phyloP scores from a whole-genome alignment of 257 asterid species.

The Schizonepeta tenuifolia region DNA sequence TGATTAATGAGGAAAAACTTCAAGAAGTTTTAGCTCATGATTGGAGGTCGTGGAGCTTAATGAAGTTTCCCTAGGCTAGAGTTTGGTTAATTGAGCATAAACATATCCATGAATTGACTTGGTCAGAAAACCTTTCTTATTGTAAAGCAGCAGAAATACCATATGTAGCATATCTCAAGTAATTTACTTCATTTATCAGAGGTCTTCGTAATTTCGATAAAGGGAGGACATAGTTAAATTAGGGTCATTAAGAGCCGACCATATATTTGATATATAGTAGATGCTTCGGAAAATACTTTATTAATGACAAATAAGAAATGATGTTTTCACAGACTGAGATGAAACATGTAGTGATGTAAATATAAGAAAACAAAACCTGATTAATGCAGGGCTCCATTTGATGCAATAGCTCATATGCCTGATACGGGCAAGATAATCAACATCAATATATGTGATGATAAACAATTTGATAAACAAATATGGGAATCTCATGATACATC shows the following conservation, averaged over 20 bases:
- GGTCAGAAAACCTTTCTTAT: neutral
- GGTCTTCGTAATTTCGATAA: neutral
- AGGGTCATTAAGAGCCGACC: neutral
- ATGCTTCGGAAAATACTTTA: neutral
- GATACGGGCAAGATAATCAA: constrained; percentile 39
- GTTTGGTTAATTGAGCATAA: neutral
- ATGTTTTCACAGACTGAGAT: constrained; percentile 1
- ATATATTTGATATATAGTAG: constrained; percentile 19
- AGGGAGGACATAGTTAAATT: too few relatives aligned
- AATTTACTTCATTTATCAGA: neutral
- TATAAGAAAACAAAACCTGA: constrained; percentile 56
- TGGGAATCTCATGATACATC: constrained; percentile 22
- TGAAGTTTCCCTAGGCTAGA: neutral
- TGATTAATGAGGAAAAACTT: neutral
- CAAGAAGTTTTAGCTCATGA: neutral
- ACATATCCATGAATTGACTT: neutral
- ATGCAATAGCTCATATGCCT: constrained; percentile 92
- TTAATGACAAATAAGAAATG: constrained; percentile 9
- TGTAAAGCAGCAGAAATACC: neutral
- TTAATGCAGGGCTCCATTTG: constrained; percentile 95
- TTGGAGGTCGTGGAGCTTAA: neutral
- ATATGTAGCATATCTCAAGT: neutral
- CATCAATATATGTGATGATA: constrained; percentile 35
- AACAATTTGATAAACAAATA: constrained; percentile 2
- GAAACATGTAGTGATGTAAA: neutral